phyloP scores from a whole-genome alignment of 257 asterid genomes.

The Primulina eburnea region DNA sequence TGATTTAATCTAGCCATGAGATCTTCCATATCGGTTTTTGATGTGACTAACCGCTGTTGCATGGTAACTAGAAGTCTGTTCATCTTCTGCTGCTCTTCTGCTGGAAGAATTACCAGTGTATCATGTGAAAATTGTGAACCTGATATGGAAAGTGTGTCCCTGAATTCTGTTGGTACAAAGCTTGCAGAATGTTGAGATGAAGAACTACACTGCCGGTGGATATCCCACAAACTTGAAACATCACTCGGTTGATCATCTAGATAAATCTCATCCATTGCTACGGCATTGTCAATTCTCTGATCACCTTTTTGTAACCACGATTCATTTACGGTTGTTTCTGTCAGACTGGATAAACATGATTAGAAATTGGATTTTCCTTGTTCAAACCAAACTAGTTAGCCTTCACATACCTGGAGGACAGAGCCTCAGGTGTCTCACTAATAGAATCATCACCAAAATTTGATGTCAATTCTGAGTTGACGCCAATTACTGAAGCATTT shows the following conservation, averaged over 20 bases:
- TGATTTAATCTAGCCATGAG: constrained; percentile 51
- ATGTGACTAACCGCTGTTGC: constrained; percentile 44
- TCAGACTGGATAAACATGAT: constrained; percentile 22
- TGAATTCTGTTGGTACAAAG: constrained; percentile 23
- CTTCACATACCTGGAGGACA: constrained; percentile 24
- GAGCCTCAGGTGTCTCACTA: constrained; percentile 40
- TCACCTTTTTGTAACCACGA: constrained; percentile 22
- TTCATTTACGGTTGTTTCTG: constrained; percentile 28
- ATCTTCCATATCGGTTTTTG: constrained; percentile 53
- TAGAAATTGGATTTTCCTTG: constrained; percentile 24
- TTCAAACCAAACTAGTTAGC: constrained; percentile 22
- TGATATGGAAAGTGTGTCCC: constrained; percentile 22
- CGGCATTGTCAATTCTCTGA: not conserved
- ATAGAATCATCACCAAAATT: constrained; percentile 33
- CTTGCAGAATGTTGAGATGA: constrained; percentile 33
- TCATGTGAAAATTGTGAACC: constrained; percentile 31
- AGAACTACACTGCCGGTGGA: constrained; percentile 19
- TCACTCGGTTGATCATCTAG: constrained; percentile 17
- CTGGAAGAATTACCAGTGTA: constrained; percentile 36
- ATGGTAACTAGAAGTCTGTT: constrained; percentile 36
- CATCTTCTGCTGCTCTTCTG: constrained; percentile 44
- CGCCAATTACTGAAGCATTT: constrained; percentile 36
- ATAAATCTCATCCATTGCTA: constrained; percentile 11
- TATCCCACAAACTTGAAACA: constrained; percentile 21
- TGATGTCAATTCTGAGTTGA: constrained; percentile 32